Conservation (phyloP, 345 rosid species). For the Fremontodendron californicum region DNA sequence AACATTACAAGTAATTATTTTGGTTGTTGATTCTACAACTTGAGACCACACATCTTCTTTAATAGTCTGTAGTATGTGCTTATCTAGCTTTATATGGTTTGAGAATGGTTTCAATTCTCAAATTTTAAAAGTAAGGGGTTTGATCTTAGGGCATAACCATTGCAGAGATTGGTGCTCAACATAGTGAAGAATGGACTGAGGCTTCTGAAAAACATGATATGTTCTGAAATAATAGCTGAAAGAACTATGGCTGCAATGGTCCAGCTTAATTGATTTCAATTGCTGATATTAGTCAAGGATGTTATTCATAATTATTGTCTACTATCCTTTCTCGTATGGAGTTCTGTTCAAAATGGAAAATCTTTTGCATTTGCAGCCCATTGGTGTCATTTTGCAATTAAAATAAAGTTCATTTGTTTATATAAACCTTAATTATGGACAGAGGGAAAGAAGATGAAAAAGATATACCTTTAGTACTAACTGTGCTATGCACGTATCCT, state of each 20-base stretch:
- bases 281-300: not conserved
- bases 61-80: not conserved
- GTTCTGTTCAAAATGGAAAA: not conserved
- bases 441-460: not conserved
- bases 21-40: not conserved
- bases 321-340: not conserved
- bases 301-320: not conserved
- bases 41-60: not conserved
- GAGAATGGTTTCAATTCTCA: not conserved
- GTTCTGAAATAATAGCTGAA: not conserved
- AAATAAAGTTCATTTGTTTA: not conserved
- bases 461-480: not conserved
- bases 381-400: not conserved
- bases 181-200: not conserved
- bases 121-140: not conserved
- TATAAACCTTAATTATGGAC: not conserved
- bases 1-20: not conserved
- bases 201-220: not conserved
- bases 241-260: not conserved
- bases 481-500: conserved; percentile 10
- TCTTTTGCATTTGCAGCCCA: not conserved
- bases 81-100: not conserved
- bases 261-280: not conserved
- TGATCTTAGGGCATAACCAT: not conserved
- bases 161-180: not conserved